Conservation (phyloP, 306 rosid genomes). For the Potentilla sterilis region DNA sequence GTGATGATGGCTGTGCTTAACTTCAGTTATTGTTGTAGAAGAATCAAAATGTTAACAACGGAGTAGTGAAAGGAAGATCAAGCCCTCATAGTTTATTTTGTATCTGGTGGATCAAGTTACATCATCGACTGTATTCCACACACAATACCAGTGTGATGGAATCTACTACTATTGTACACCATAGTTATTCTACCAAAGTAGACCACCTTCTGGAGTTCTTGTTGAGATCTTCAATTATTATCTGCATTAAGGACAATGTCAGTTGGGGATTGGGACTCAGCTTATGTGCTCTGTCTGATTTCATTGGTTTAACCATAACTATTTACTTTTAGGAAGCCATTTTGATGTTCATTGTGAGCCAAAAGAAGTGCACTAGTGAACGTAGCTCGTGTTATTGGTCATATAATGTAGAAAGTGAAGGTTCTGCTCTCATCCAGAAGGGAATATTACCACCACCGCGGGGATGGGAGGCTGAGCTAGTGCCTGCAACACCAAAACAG, state of each 20-base stretch:
- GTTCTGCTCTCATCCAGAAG: constrained; percentile 19
- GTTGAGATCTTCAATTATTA: neutral
- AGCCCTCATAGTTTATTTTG: too few relatives aligned
- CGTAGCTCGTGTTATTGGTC: constrained; percentile 37
- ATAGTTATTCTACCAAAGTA: neutral
- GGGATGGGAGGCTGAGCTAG: constrained; percentile 9
- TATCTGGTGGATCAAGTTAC: too few relatives aligned
- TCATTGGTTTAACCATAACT: constrained; percentile 8
- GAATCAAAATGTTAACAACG: too few relatives aligned
- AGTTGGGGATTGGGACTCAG: neutral
- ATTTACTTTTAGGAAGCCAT: constrained; percentile 30
- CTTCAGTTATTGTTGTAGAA: too few relatives aligned
- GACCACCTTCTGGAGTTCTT: neutral
- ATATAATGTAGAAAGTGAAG: constrained; percentile 35
- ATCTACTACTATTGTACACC: neutral
- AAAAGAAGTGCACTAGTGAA: constrained; percentile 26
- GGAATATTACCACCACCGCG: constrained; percentile 19
- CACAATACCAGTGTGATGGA: too few relatives aligned
- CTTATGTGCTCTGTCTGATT: neutral
- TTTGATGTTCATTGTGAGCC: constrained; percentile 30
- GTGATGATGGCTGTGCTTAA: too few relatives aligned
- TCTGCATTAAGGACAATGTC: constrained; percentile 36
- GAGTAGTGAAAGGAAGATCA: too few relatives aligned
- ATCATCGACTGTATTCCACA: too few relatives aligned
- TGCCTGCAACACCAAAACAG: constrained; percentile 25